These are phyloP conservation scores for Oryza nivara DNA, from an alignment of 176 grass and related monocot genomes.

Conservation along the genomic window DNA sequence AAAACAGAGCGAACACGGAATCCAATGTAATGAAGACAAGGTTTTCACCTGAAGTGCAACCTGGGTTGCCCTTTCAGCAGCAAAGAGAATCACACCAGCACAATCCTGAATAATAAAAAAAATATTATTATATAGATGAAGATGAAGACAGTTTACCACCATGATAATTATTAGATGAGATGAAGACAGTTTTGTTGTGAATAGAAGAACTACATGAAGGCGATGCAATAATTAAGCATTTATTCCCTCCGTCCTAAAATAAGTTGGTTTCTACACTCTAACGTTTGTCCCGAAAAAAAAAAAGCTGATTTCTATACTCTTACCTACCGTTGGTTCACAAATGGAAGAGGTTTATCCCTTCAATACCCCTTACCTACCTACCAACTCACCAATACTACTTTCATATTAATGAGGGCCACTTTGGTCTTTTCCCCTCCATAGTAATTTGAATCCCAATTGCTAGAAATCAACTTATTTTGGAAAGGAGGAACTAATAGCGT, in stretches of 20 bases:
- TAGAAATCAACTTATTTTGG: too few relatives aligned
- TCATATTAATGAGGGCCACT: too few relatives aligned
- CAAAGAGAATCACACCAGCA: constrained; percentile 88
- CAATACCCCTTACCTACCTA: too few relatives aligned
- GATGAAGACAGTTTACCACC: constrained; percentile 27
- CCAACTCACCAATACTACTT: too few relatives aligned
- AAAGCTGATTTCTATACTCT: too few relatives aligned
- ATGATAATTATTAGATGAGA: constrained; percentile 25
- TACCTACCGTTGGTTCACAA: too few relatives aligned
- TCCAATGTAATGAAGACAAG: constrained; percentile 17
- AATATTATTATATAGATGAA: constrained; percentile 13
- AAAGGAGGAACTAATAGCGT: not conserved
- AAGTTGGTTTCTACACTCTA: too few relatives aligned
- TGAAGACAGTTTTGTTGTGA: constrained; percentile 20
- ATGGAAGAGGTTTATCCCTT: too few relatives aligned
- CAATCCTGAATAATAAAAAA: constrained; percentile 63
- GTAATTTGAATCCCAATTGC: too few relatives aligned
- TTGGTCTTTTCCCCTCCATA: too few relatives aligned
- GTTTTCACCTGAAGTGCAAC: constrained; percentile 85
- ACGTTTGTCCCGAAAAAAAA: too few relatives aligned
- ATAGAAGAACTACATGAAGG: constrained; percentile 15
- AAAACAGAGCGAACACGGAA: not conserved
- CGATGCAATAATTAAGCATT: constrained; percentile 7
- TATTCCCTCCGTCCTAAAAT: too few relatives aligned
- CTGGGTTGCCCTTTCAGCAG: constrained; percentile 96